Conservation (phyloP, 208 protist genomes). For the Trypanosoma conorhini region DNA sequence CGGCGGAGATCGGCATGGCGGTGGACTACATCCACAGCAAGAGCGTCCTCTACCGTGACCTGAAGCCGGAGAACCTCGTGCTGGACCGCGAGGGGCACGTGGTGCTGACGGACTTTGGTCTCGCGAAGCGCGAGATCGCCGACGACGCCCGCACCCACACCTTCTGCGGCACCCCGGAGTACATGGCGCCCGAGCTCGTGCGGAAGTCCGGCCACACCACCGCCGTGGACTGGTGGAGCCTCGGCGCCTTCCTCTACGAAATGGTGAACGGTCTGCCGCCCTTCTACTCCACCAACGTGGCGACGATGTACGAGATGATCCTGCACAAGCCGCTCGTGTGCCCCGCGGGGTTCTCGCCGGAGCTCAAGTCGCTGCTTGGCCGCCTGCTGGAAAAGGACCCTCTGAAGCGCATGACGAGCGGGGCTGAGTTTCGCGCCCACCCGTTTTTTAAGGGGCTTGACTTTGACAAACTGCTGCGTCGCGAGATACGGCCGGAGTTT, state of each 20-base stretch:
- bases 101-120: constrained; percentile 86
- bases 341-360: constrained; percentile 39
- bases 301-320: constrained; percentile 79
- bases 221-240: constrained; percentile 96
- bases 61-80: constrained; percentile 92
- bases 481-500: constrained; percentile 37
- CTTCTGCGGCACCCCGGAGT: constrained; percentile 90
- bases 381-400: constrained; percentile 65
- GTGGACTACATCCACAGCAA: constrained; percentile 86
- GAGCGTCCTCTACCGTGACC: constrained; percentile 80
- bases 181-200: constrained; percentile 93
- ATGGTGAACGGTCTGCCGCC: constrained; percentile 88
- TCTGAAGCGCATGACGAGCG: constrained; percentile 30
- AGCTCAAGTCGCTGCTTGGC: constrained; percentile 45
- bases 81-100: constrained; percentile 82
- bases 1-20: constrained; percentile 89
- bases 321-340: constrained; percentile 56
- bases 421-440: constrained; percentile 46
- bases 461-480: constrained; percentile 52
- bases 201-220: constrained; percentile 84
- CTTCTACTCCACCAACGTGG: constrained; percentile 86
- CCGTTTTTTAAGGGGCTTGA: constrained; percentile 66
- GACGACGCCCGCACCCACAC: constrained; percentile 44
- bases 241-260: constrained; percentile 96
- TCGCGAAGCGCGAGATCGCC: constrained; percentile 63